Conservation (phyloP, 176 grass and related monocot species). For the Zizania latifolia region DNA sequence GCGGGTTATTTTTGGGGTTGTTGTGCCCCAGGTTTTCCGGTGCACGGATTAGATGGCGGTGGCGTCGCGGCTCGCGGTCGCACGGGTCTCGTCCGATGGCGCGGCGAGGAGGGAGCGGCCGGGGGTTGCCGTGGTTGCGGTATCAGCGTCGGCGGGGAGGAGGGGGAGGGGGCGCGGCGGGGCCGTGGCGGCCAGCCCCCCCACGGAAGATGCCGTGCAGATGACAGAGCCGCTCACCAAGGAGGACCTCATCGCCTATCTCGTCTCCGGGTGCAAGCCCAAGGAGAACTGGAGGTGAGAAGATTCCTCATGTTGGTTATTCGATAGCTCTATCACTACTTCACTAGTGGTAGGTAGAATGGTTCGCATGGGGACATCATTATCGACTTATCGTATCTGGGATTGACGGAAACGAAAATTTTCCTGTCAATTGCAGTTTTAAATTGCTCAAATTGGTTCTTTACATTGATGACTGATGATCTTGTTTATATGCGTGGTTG, state of each 20-base stretch:
- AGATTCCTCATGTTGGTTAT: neutral
- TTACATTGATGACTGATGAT: neutral
- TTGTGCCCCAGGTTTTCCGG: neutral
- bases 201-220: conserved; percentile 74
- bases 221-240: conserved; percentile 75
- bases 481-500: neutral
- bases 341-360: neutral
- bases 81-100: conserved; percentile 13
- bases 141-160: neutral
- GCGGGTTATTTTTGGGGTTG: neutral
- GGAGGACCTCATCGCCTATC: conserved; percentile 80
- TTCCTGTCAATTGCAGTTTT: neutral
- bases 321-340: neutral
- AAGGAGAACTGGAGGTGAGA: conserved; percentile 83
- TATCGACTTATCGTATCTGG: neutral
- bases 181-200: conserved; percentile 67
- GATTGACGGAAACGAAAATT: neutral
- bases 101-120: neutral
- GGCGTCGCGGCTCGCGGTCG: conserved; percentile 41
- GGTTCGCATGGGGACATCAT: neutral
- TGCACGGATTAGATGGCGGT: conserved; percentile 33
- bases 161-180: conserved; percentile 9
- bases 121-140: neutral
- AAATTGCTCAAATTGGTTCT: neutral
- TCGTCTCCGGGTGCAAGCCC: conserved; percentile 82